phyloP scores from a whole-genome alignment of 1,284 basidiomycete genomes.

The Ustilago cynodontis region DNA sequence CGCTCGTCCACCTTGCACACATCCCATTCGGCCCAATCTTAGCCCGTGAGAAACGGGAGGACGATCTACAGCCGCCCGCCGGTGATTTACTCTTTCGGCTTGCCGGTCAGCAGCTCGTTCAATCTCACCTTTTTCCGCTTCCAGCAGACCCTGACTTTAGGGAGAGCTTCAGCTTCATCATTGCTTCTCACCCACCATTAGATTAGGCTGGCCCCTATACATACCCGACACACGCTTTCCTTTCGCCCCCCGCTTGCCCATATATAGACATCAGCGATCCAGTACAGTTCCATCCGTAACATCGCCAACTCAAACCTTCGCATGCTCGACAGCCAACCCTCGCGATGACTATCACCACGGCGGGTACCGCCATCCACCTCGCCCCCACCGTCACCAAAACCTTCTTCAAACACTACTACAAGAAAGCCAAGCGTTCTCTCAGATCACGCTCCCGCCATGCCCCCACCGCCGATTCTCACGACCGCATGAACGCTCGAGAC shows the following conservation, averaged over 20 bases:
- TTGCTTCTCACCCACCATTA: background rate
- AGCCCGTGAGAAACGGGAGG: background rate
- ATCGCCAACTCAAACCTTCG: background rate
- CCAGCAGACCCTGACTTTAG: background rate
- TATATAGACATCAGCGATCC: background rate
- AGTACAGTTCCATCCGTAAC: background rate
- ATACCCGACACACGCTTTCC: too few species aligned
- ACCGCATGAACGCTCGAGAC: constrained; percentile 38
- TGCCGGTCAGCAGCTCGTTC: background rate
- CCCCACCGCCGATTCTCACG: constrained; percentile 7
- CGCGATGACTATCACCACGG: constrained; percentile 63
- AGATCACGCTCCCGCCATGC: constrained; percentile 16
- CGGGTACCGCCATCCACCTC: constrained; percentile 55
- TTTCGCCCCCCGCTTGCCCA: background rate
- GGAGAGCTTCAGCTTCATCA: background rate
- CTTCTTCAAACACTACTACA: constrained; percentile 64
- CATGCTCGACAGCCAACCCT: background rate
- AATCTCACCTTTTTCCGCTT: background rate
- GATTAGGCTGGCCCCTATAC: too few species aligned
- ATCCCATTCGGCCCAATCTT: background rate
- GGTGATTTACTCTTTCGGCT: constrained; percentile 3
- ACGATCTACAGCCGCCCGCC: constrained; percentile 6
- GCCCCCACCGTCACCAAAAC: constrained; percentile 65
- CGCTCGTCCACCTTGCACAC: background rate
- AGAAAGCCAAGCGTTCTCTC: constrained; percentile 49